A percentile compares a stretch with the other conserved stretches of the same genome.
These are phyloP conservation scores for Nyssa sinensis DNA, from an alignment of 148 eudicot genomes.

Conservation along the genomic window DNA sequence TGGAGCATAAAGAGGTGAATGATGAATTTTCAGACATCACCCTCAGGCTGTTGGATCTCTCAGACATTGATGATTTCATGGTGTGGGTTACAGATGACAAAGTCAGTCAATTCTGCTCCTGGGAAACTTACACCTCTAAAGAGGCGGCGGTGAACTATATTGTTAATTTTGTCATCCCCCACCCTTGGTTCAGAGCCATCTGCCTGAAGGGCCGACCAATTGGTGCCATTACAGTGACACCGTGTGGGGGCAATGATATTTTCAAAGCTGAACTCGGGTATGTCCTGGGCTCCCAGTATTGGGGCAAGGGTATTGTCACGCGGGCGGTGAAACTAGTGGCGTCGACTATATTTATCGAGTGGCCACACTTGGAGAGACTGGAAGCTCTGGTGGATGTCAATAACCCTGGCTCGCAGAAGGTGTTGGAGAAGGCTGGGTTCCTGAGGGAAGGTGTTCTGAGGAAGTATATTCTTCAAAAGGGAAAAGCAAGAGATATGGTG, in stretches of 20 bases:
- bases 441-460: conserved; percentile 50
- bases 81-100: conserved; percentile 37
- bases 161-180: conserved; percentile 19
- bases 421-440: conserved; percentile 53
- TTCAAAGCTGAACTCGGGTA: conserved; percentile 50
- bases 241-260: conserved; percentile 25
- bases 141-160: conserved; percentile 29
- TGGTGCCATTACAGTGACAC: conserved; percentile 25
- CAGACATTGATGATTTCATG: conserved; percentile 39
- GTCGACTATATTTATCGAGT: conserved; percentile 32
- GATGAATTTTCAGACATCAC: conserved; percentile 25
- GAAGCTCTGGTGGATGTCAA: conserved; percentile 53
- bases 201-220: conserved; percentile 25
- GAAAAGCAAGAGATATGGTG: conserved; percentile 41
- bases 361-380: conserved; percentile 48
- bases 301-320: conserved; percentile 60
- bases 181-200: conserved; percentile 36
- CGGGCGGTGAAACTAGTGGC: conserved; percentile 38
- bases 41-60: conserved; percentile 25
- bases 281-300: conserved; percentile 35
- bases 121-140: conserved; percentile 26
- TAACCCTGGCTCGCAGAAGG: conserved; percentile 48
- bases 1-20: neutral
- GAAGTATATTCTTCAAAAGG: conserved; percentile 35
- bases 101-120: conserved; percentile 29